Evolutionary conservation across 345 rosid species (phyloP), one percentile per base, ranked within the genome.

Genomic region (Adansonia digitata): DNA sequence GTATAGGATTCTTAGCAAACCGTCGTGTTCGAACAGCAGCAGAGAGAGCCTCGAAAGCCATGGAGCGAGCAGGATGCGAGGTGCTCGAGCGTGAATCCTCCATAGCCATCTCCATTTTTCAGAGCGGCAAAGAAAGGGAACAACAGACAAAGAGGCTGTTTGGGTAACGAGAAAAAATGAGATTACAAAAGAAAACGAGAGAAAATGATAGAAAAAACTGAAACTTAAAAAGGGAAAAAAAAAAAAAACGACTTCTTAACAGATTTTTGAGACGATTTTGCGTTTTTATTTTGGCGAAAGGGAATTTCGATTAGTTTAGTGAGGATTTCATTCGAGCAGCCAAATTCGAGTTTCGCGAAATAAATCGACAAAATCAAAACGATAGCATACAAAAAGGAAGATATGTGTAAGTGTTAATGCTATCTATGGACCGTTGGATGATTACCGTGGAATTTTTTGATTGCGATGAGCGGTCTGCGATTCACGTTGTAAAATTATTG

Each of bases 231-330:
- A 26, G n/a, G n/a, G n/a, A n/a, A 14, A 6, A 64, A 20, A 48
- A 3, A 14, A 52, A 56, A 26, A 35, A 6, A 20, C 4, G 75
- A 71, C 37, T 22, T 40, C 48, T 29, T 43, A 63, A 81, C 79
- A 2, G 83, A 83, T 40, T 52, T 53, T 75, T 45, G 26, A 39
- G 55, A 60, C 20, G 24, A 22, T 53, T 40, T 20, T 7, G 11
- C 14, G 26, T 26, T 26, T 27, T 17, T n/a, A n/a, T n/a, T n/a
- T n/a, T n/a, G 2, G 5, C 4, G 24, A 55, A 22, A 55, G 18
- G 63, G 35, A 18, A 66, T 72, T 71, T 18, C 13, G 11, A 51
- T 49, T 9, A 29, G 48, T 43, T 43, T 1, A 43, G 11, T 14
- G 35, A 57, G 35, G 26, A 56, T 31, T 71, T 71, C 57, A 18